A percentile compares a stretch with the other conserved stretches of the same genome.
These are phyloP conservation scores for Xylaria hypoxylon DNA, from an alignment of 2,329 filamentous ascomycete species.

Conservation along the genomic window DNA sequence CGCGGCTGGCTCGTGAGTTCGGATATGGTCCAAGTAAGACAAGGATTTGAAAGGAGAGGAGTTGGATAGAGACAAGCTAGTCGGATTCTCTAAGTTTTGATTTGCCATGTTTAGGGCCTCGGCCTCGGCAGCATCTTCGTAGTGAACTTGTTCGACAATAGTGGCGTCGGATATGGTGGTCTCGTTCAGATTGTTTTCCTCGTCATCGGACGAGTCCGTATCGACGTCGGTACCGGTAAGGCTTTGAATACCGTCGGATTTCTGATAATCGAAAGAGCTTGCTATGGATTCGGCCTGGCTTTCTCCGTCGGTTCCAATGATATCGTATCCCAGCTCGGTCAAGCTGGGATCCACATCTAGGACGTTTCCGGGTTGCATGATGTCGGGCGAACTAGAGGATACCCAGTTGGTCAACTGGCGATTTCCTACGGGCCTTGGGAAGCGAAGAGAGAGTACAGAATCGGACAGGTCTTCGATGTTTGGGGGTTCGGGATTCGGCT, in stretches of 20 bases:
- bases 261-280: conserved; percentile 61
- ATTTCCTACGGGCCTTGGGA: conserved; percentile 67
- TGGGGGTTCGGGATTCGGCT: conserved; percentile 39
- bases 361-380: conserved; percentile 61
- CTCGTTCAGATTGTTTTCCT: conserved; percentile 44
- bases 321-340: conserved; percentile 68
- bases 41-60: conserved; percentile 38
- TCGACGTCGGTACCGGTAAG: conserved; percentile 61
- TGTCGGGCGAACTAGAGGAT: conserved; percentile 67
- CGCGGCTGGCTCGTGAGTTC: conserved; percentile 24
- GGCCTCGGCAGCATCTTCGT: conserved; percentile 44
- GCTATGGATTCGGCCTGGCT: conserved; percentile 64
- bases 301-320: conserved; percentile 66
- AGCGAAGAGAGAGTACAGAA: conserved; percentile 65
- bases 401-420: conserved; percentile 69
- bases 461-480: conserved; percentile 44
- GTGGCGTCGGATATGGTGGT: conserved; percentile 36
- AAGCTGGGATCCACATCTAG: conserved; percentile 63
- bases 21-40: conserved; percentile 30
- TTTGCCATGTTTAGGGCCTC: conserved; percentile 45
- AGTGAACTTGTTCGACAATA: conserved; percentile 38
- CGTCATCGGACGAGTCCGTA: conserved; percentile 58
- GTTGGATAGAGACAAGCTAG: conserved; percentile 47
- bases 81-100: conserved; percentile 51
- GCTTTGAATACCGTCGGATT: conserved; percentile 65